These are phyloP conservation scores for Bretschneidera sinensis DNA, from an alignment of 345 rosid species.

Conservation along the genomic window DNA sequence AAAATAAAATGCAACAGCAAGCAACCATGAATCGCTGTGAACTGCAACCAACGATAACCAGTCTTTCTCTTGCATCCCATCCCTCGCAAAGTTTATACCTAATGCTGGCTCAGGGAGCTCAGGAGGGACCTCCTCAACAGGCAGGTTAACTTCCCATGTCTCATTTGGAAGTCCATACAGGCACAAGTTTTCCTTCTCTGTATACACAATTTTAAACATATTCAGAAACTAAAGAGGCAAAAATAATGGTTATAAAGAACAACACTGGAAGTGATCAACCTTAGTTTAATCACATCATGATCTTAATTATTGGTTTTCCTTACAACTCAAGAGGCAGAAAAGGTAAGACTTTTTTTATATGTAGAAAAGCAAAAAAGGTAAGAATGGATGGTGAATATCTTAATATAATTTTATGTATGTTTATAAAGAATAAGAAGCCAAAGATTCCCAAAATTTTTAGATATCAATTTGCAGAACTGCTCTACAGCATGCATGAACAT, in stretches of 20 bases:
- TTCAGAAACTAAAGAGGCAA: conserved; percentile 5
- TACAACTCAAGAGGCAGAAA: not conserved
- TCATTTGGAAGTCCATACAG: conserved; percentile 94
- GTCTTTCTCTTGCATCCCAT: conserved; percentile 98
- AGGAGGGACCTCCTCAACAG: conserved; percentile 99
- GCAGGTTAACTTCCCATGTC: conserved; percentile 97
- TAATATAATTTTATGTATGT: not conserved
- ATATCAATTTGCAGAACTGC: too few relatives aligned
- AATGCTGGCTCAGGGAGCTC: conserved; percentile 99
- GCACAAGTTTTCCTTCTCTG: conserved; percentile 97
- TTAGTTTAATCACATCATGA: not conserved
- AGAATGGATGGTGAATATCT: too few relatives aligned
- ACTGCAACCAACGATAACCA: conserved; percentile 98
- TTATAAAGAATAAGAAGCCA: too few relatives aligned
- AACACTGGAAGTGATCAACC: not conserved
- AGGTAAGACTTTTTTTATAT: too few relatives aligned
- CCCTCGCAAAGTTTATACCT: conserved; percentile 97
- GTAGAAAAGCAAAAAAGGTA: too few relatives aligned
- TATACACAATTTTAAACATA: conserved; percentile 6
- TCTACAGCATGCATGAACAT: too few relatives aligned
- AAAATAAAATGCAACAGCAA: conserved; percentile 94
- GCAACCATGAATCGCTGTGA: conserved; percentile 99
- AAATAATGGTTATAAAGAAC: too few relatives aligned
- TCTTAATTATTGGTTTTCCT: not conserved
- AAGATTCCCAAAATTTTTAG: too few relatives aligned